Base-by-base conservation (phyloP, 148 eudicot genomes). In the Heliosperma pusillum region DNA sequence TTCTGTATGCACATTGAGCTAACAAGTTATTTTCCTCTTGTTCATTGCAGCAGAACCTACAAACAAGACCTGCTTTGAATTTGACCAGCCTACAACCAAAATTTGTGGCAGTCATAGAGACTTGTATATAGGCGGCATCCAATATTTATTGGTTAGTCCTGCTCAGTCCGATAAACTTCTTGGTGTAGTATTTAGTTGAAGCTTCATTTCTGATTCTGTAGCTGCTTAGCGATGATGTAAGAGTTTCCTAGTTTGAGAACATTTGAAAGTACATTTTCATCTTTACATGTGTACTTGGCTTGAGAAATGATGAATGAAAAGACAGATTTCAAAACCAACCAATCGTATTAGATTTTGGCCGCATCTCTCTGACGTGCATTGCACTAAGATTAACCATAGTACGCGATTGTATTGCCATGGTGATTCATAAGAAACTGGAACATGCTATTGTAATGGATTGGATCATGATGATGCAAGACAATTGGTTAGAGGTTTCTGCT, bases 21-120 rank as follows among this genome's bases (percentile, higher is more conserved):
- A 42, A 67, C 16, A 42, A 42, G 70, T 42, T 42, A 9, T n/a
- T 67, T 8, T 27, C 69, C 45, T 81, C 69, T 44, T 81, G 42
- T 72, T 78, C 52, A 76, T 66, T 53, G 66, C 96, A 93, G 94
- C 94, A 89, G 80, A 90, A 75, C 57, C 90, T 52, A 85, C 74
- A 74, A 89, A 87, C 78, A 89, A 89, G 61, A 89, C 86, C 74
- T 91, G 94, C 84, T 93, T 84, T 44, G 91, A 84, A 2, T 91
- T 93, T 86, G 85, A n/a, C 88, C 72, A 85, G 83, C 89, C 88
- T 10, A 90, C 91, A 3, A 80, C 77, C 71, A 90, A 92, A 75
- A 82, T 87, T 60, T 91, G 89, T 79, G 87, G 88, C 69, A 21
- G 93, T 90, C 15, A 87, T 83, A n/a, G 92, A 87, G 84, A 83